Percentiles rank a stretch among this genome's conserved stretches.
These are phyloP conservation scores for Fonsecaea pedrosoi DNA, from an alignment of 2,329 filamentous ascomycete genomes.

Conservation along the genomic window DNA sequence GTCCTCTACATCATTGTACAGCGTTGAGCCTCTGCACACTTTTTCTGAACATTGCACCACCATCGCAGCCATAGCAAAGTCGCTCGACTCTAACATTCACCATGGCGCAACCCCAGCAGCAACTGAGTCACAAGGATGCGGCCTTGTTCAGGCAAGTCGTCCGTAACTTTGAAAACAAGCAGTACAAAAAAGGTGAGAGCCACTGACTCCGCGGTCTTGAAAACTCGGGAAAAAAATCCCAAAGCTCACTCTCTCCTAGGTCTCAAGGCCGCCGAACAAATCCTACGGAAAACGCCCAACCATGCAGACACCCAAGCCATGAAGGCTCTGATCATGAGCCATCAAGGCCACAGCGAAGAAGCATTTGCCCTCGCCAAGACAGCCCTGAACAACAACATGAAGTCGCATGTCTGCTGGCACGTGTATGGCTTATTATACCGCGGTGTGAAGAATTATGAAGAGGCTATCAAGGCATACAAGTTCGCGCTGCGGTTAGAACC, in stretches of 20 bases:
- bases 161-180: constrained; percentile 96
- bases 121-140: constrained; percentile 77
- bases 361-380: constrained; percentile 92
- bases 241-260: constrained; percentile 56
- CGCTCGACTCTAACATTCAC: constrained; percentile 15
- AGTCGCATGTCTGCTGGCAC: constrained; percentile 99
- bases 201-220: constrained; percentile 22
- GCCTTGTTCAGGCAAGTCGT: constrained; percentile 94
- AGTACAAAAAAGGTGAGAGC: constrained; percentile 80
- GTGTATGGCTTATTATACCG: constrained; percentile 95
- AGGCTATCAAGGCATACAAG: constrained; percentile 98
- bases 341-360: constrained; percentile 88
- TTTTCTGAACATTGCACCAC: neutral
- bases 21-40: constrained; percentile 14
- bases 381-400: constrained; percentile 95
- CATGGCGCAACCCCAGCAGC: constrained; percentile 45
- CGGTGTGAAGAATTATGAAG: constrained; percentile 95
- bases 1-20: constrained; percentile 5
- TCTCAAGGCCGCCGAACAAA: constrained; percentile 94
- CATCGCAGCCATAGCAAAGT: neutral
- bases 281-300: constrained; percentile 90
- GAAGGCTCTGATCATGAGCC: constrained; percentile 97
- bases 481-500: constrained; percentile 92
- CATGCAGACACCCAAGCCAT: constrained; percentile 99
- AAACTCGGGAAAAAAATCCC: neutral